These are phyloP conservation scores for Cadophora malorum DNA, from an alignment of 2,329 filamentous ascomycete species.

Conservation along the genomic window DNA sequence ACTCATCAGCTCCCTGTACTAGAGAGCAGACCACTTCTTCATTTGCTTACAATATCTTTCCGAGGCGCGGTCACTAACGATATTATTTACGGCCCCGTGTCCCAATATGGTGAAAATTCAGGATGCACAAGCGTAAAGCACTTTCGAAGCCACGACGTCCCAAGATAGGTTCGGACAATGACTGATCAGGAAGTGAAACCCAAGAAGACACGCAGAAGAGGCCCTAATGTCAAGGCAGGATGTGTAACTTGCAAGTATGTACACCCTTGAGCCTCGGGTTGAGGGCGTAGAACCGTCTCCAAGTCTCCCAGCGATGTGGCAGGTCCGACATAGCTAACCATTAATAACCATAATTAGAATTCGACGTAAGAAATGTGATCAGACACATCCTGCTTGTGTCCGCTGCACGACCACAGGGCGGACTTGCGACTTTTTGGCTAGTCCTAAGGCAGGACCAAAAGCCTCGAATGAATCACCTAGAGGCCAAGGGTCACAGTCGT, in stretches of 20 bases:
- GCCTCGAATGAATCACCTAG: too few relatives aligned
- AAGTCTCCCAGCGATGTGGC: neutral
- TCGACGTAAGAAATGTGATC: constrained; percentile 33
- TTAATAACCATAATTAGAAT: constrained; percentile 23
- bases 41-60: neutral
- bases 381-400: constrained; percentile 28
- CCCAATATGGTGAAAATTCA: neutral
- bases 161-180: constrained; percentile 1
- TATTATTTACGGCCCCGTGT: neutral
- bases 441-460: neutral
- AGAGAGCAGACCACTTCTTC: neutral
- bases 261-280: too few relatives aligned
- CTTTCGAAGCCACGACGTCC: constrained; percentile 44
- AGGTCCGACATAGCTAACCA: neutral
- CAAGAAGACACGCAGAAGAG: constrained; percentile 31
- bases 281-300: neutral
- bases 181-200: constrained; percentile 44
- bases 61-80: neutral
- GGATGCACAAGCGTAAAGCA: neutral
- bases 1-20: neutral
- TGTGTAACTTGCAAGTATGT: constrained; percentile 25
- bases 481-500: neutral
- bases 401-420: constrained; percentile 25
- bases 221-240: constrained; percentile 22
- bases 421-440: constrained; percentile 27